Evolutionary conservation across 2,329 filamentous ascomycete species (phyloP).

Genomic region (Colletotrichum somersetense): DNA sequence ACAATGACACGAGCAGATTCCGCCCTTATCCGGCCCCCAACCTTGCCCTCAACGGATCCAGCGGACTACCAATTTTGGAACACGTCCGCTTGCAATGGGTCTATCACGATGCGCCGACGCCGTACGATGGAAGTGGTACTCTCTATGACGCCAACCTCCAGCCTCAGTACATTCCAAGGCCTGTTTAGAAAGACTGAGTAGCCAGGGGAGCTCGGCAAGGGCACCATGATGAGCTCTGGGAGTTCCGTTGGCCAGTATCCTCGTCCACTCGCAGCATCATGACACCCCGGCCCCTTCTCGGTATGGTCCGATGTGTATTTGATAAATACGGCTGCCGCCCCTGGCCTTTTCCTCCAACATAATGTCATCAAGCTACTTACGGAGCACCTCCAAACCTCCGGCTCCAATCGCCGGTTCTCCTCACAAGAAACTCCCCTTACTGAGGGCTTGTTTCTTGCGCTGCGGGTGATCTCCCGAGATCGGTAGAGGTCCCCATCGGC

Average conservation of each 20-base stretch:
- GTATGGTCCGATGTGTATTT: too few relatives aligned
- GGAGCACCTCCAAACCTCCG: neutral
- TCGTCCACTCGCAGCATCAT: neutral
- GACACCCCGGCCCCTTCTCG: neutral
- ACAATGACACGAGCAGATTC: slow-evolving; percentile 50
- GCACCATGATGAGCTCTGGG: neutral
- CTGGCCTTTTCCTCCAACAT: too few relatives aligned
- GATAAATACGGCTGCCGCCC: neutral
- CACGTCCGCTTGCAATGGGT: slow-evolving; percentile 51
- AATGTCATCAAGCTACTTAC: neutral
- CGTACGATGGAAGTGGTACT: slow-evolving; percentile 60
- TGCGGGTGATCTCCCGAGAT: neutral
- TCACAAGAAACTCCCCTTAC: neutral
- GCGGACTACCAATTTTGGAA: slow-evolving; percentile 55
- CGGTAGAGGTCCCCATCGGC: neutral
- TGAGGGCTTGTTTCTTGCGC: neutral
- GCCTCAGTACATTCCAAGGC: slow-evolving; percentile 55
- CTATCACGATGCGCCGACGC: slow-evolving; percentile 49
- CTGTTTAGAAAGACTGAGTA: neutral
- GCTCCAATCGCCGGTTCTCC: neutral
- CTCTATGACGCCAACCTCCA: slow-evolving; percentile 57
- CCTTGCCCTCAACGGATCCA: slow-evolving; percentile 57
- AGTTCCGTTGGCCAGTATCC: neutral
- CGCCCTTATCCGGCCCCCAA: slow-evolving; percentile 57
- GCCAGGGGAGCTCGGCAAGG: neutral